These are phyloP conservation scores for Bolboschoenus planiculmis DNA, from an alignment of 176 grass and related monocot genomes.

Conservation along the genomic window DNA sequence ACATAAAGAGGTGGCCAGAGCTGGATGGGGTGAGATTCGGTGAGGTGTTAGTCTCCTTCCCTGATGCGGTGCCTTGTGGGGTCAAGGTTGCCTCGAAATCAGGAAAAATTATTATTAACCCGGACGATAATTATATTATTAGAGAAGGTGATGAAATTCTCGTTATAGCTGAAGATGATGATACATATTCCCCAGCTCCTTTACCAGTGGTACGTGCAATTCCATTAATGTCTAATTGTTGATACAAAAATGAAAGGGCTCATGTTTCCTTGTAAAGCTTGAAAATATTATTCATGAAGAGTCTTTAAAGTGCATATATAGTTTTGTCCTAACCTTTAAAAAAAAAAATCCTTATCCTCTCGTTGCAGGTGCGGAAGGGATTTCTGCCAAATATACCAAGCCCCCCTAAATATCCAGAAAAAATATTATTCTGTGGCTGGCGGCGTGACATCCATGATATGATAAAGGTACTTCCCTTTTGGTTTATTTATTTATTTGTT, in stretches of 20 bases:
- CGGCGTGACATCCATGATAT: constrained; percentile 98
- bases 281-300: neutral
- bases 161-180: constrained; percentile 97
- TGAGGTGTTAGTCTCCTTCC: constrained; percentile 88
- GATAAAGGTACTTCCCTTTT: constrained; percentile 75
- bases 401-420: constrained; percentile 93
- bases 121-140: constrained; percentile 78
- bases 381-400: constrained; percentile 61
- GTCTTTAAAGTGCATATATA: neutral
- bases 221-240: neutral
- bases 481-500: neutral
- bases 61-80: constrained; percentile 93
- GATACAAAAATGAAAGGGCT: neutral
- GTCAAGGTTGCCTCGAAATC: constrained; percentile 73
- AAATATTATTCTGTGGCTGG: constrained; percentile 98
- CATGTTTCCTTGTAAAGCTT: neutral
- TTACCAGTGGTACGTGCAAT: constrained; percentile 48
- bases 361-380: constrained; percentile 51
- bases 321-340: constrained; percentile 2
- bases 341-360: constrained; percentile 27
- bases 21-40: constrained; percentile 82
- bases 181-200: constrained; percentile 78
- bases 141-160: constrained; percentile 84
- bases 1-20: constrained; percentile 91
- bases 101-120: constrained; percentile 90